Percentiles rank a stretch among this genome's conserved stretches.
Evolutionary conservation across 306 rosid genomes (phyloP).

Genomic region (Luffa acutangula): DNA sequence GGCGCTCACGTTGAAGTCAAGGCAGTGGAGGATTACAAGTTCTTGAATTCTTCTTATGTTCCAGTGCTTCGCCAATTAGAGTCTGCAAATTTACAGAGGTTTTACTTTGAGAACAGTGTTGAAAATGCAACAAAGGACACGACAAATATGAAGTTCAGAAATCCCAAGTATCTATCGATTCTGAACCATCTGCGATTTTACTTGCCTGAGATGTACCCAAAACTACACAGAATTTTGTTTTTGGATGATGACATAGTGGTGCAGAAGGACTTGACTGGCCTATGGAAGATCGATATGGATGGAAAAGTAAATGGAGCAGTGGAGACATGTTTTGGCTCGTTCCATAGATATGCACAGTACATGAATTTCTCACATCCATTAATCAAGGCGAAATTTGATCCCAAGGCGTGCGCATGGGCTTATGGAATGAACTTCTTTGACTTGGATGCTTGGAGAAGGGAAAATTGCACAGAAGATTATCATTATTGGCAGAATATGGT

Average conservation of each 20-base stretch:
- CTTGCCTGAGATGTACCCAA: conserved; percentile 11
- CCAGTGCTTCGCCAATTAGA: conserved; percentile 9
- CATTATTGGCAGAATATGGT: conserved; percentile 12
- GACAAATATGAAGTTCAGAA: conserved; percentile 9
- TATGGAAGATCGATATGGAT: conserved; percentile 9
- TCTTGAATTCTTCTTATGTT: conserved; percentile 9
- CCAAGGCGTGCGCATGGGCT: conserved; percentile 9
- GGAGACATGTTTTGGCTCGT: conserved; percentile 10
- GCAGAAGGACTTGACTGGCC: conserved; percentile 8
- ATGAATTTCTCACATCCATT: conserved; percentile 12
- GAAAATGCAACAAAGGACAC: conserved; percentile 8
- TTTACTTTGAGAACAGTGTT: conserved; percentile 7
- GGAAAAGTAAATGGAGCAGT: conserved; percentile 6
- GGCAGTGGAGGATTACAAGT: conserved; percentile 13
- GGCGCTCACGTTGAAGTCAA: conserved; percentile 10
- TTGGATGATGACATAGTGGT: conserved; percentile 6
- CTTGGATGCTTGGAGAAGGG: conserved; percentile 9
- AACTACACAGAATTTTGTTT: conserved; percentile 7
- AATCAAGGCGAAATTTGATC: conserved; percentile 6
- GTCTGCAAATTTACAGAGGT: conserved; percentile 10
- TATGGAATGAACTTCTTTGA: conserved; percentile 13
- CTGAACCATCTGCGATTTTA: conserved; percentile 6
- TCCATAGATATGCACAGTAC: conserved; percentile 12
- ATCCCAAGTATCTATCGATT: conserved; percentile 7
- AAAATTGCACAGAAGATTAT: conserved; percentile 8